Conservation (phyloP, 306 rosid species). For the Canavalia gladiata region DNA sequence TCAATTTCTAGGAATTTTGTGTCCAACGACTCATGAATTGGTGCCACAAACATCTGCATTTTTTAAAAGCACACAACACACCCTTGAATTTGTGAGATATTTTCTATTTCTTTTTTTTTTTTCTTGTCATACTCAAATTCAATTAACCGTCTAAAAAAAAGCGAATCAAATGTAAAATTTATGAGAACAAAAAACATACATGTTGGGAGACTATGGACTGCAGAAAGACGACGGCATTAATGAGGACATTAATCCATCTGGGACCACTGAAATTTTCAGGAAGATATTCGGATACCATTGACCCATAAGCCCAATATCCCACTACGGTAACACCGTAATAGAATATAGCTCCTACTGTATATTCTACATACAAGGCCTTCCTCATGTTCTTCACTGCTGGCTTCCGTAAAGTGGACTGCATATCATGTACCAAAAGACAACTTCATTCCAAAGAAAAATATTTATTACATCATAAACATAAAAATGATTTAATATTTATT, state of each 20-base stretch:
- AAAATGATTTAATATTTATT: background rate
- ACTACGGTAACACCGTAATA: slow-evolving; percentile 58
- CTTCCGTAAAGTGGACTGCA: slow-evolving; percentile 62
- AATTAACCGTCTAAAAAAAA: background rate
- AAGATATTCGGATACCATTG: slow-evolving; percentile 56
- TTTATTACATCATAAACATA: background rate
- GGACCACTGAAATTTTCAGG: slow-evolving; percentile 64
- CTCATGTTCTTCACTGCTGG: slow-evolving; percentile 69
- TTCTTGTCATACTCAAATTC: background rate
- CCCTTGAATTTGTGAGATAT: background rate
- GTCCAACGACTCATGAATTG: slow-evolving; percentile 65
- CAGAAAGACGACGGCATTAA: slow-evolving; percentile 57
- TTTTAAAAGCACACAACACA: background rate
- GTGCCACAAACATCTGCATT: slow-evolving; percentile 62
- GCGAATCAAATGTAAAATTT: background rate
- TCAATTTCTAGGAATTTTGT: slow-evolving; percentile 57
- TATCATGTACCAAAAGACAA: background rate
- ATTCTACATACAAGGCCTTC: slow-evolving; percentile 59
- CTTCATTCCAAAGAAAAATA: background rate
- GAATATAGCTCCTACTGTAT: slow-evolving; percentile 52
- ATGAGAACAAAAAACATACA: slow-evolving; percentile 33
- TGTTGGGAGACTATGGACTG: slow-evolving; percentile 69
- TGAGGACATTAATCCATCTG: slow-evolving; percentile 56
- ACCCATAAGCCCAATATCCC: slow-evolving; percentile 77
- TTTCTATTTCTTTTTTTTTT: too few species aligned